Base-by-base conservation (phyloP, 129 eudicot species). In the Lactuca saligna region DNA sequence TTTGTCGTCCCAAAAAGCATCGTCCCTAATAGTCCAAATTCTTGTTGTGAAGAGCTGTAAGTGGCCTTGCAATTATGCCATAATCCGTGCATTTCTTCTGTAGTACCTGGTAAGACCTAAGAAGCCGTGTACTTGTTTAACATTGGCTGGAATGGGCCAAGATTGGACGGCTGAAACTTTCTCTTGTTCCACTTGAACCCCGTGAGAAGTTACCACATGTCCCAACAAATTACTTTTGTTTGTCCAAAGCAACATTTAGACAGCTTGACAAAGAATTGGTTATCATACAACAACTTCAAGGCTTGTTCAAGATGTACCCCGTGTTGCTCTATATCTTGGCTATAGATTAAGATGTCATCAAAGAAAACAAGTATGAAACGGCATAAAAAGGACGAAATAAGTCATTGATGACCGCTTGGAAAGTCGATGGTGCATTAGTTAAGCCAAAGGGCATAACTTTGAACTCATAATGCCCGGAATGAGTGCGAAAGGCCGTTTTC, bases 381-480 rank as follows among this genome's bases (percentile, higher is more conserved):
- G 11, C 61, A 37, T 4, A 57, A 57, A 11, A 57, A 17, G 61
- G 37, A 17, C 37, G 61, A 57, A 57, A 57, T 57, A 57, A 11
- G n/a, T 57, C 61, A 57, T 57, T 57, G 37, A 57, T 57, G 8
- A 57, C 61, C 25, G 61, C 61, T 37, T 57, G 61, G 25, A 57
- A 57, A 20, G 61, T 57, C 29, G 61, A 20, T 2, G 37, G 61
- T 1, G 37, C 60, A 33, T 55, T 55, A 5, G 60, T 55, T 7
- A 55, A 33, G 60, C 60, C 60, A 17, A 55, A 55, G 20, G 60
- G 20, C 20, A 20, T 20, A 20, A 20, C 20, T 20, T 20, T 20
- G 20, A 20, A 20, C 20, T 33, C 62, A 57, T 20, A 25, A 31
- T 58, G 63, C 16, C 63, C 63, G 16, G 63, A 58, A 32, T 58